Base-by-base conservation (phyloP, 2,329 filamentous ascomycete species). In the Fusarium sarcochroum region DNA sequence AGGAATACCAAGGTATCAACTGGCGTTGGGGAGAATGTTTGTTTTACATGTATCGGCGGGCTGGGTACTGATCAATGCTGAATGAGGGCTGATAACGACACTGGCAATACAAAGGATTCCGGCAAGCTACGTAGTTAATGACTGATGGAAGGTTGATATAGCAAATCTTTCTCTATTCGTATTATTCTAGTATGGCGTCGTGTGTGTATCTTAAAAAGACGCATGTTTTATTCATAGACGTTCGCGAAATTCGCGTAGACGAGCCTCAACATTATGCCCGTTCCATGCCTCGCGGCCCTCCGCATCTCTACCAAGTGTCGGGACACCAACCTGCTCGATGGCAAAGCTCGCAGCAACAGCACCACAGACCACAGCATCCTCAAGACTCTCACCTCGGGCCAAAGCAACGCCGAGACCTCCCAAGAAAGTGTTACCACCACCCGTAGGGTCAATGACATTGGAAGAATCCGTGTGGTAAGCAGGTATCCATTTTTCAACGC, bases 261-360 rank as follows among this genome's bases (percentile, higher is more conserved):
- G 82, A 20, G 86, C 81, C 7, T 83, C 76, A 6, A 90, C 86
- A 23, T 75, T 75, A 7, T 84, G 81, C 3, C 85, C 87, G 73
- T 91, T 91, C 89, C 89, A 91, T 18, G 81, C 85, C 78, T 91
- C 89, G 21, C 73, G 69, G 7, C 83, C 84, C 6, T 81, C 69
- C 10, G 77, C 79, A 51, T 84, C 79, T 47, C 74, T 73, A 3
- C 76, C 81, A 14, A 94, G 75, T 1, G 77, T 77, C 1, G 95
- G 95, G 77, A 97, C 88, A 1, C 96, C 95, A 52, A 97, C 90
- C 78, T 99, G 96, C 80, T 99, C 94, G 73, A 99, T 97, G 17
- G 93, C 93, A 78, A 97, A 96, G 74, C 94, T 94, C 9, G 96
- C 95, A 3, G 93, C 91, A 7, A 98, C 86, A 45, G 88, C 91